Conservation (phyloP, 2,329 filamentous ascomycete species). For the Aspergillus piperis region DNA sequence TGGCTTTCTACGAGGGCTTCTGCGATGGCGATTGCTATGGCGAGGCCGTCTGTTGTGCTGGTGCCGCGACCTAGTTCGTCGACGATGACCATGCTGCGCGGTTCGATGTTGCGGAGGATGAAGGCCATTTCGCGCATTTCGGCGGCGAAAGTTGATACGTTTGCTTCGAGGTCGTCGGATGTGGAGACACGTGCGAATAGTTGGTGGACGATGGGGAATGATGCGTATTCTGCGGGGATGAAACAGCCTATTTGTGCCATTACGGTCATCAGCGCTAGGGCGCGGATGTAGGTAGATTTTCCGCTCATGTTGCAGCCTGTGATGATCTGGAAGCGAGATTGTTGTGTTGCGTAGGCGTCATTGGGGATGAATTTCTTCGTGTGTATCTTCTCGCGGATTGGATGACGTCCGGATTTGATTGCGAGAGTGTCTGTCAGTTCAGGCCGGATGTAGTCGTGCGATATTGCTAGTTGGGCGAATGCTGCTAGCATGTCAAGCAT, state of each 20-base stretch:
- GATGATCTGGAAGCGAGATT: conserved; percentile 85
- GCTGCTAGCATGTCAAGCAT: conserved; percentile 82
- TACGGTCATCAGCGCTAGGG: conserved; percentile 77
- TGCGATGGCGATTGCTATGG: conserved; percentile 85
- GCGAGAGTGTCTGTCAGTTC: conserved; percentile 69
- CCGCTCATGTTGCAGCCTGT: conserved; percentile 98
- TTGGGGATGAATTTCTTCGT: conserved; percentile 76
- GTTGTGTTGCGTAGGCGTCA: conserved; percentile 79
- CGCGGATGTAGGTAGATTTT: conserved; percentile 92
- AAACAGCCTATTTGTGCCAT: conserved; percentile 95
- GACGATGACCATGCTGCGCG: conserved; percentile 75
- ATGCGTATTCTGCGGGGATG: conserved; percentile 81
- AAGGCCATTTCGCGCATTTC: conserved; percentile 98
- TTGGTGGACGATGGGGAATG: conserved; percentile 76
- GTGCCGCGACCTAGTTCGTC: conserved; percentile 93
- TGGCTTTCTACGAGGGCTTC: conserved; percentile 80
- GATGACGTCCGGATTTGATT: conserved; percentile 74
- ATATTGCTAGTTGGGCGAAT: conserved; percentile 73
- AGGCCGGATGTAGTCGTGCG: conserved; percentile 67
- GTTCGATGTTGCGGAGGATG: conserved; percentile 80
- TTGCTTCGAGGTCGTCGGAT: conserved; percentile 84
- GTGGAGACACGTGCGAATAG: conserved; percentile 86
- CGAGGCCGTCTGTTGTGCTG: conserved; percentile 81
- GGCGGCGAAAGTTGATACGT: conserved; percentile 87
- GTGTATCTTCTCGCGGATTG: conserved; percentile 74